Evolutionary conservation across 1,284 basidiomycete genomes (phyloP).

Genomic region (Ceratobasidium sp.): DNA sequence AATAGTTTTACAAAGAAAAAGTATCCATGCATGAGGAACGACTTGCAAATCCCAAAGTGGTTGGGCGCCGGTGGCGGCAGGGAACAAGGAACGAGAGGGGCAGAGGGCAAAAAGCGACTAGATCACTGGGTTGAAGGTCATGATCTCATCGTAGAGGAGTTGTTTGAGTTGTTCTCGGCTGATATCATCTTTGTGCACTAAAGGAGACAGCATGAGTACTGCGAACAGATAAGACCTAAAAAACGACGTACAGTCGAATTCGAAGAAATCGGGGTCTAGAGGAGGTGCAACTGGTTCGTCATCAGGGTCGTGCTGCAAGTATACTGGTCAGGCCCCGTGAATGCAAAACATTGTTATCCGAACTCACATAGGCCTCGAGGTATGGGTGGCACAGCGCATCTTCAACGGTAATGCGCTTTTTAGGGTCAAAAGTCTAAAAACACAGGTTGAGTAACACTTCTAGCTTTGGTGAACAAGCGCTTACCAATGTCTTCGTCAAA

Average conservation of each 20-base stretch:
- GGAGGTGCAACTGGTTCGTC: constrained; percentile 94
- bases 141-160: constrained; percentile 77
- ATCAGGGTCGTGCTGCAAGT: constrained; percentile 82
- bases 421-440: constrained; percentile 83
- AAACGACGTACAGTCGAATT: constrained; percentile 79
- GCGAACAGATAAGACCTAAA: background rate
- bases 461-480: constrained; percentile 55
- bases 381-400: constrained; percentile 93
- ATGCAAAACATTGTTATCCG: background rate
- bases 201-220: constrained; percentile 43
- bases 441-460: background rate
- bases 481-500: constrained; percentile 86
- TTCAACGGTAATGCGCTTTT: constrained; percentile 92
- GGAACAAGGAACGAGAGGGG: background rate
- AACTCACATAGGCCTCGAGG: constrained; percentile 86
- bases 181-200: constrained; percentile 94
- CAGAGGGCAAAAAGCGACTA: constrained; percentile 6
- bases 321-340: constrained; percentile 44
- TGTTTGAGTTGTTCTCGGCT: constrained; percentile 85
- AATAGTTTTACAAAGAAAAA: constrained; percentile 31
- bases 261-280: constrained; percentile 91
- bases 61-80: background rate
- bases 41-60: constrained; percentile 6
- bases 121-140: constrained; percentile 70
- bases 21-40: constrained; percentile 17